These are phyloP conservation scores for Fusarium abutilonis DNA, from an alignment of 2,329 filamentous ascomycete species.

Conservation along the genomic window DNA sequence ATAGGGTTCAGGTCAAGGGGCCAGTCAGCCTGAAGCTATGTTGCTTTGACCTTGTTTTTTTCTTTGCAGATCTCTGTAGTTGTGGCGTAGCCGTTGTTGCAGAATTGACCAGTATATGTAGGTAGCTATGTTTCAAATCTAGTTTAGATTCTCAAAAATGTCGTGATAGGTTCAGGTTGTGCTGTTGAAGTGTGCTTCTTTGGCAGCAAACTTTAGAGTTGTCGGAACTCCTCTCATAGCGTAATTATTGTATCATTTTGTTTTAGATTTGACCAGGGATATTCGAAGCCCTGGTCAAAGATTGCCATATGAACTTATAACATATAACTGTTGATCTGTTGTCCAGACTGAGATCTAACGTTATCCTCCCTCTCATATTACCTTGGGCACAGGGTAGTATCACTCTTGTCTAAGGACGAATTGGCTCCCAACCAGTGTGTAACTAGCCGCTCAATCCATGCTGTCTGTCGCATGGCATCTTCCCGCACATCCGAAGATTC, in stretches of 20 bases:
- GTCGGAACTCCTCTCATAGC: not conserved
- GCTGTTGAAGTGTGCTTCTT: not conserved
- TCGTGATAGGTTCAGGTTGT: constrained; percentile 22
- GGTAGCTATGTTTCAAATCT: constrained; percentile 17
- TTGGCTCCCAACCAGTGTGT: constrained; percentile 10
- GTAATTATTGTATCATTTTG: constrained; percentile 14
- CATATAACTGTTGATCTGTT: not conserved
- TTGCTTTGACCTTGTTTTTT: constrained; percentile 1
- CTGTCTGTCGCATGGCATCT: constrained; percentile 4
- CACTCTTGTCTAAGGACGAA: constrained; percentile 1
- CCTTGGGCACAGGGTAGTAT: not conserved
- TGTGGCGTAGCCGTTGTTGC: constrained; percentile 3
- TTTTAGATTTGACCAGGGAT: constrained; percentile 25
- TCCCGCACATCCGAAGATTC: constrained; percentile 13
- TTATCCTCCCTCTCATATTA: not conserved
- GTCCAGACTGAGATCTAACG: constrained; percentile 11
- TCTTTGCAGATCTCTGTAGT: constrained; percentile 10
- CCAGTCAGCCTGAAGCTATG: constrained; percentile 1
- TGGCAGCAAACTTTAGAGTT: too few species aligned
- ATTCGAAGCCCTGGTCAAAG: too few species aligned
- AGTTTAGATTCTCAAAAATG: not conserved
- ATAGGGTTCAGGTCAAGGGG: constrained; percentile 6
- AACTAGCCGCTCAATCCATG: constrained; percentile 12
- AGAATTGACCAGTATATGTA: not conserved
- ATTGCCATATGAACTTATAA: not conserved